A percentile compares a stretch with the other conserved stretches of the same genome.
Conservation (phyloP, 1,139 yeast genomes). For the Hansenula lynferdii region DNA sequence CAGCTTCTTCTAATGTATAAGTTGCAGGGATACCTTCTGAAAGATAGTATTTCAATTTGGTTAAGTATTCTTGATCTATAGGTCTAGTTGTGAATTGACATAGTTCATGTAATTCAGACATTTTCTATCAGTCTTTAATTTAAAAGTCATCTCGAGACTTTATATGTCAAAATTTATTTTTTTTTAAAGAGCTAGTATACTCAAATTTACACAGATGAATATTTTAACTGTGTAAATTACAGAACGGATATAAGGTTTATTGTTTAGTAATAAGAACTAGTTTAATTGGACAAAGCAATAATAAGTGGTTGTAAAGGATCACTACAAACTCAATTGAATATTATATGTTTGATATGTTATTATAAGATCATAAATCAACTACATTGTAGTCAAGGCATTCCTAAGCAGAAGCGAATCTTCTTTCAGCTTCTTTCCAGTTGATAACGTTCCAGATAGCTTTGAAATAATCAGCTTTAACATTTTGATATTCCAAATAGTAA, state of each 20-base stretch:
- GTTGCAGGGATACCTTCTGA: constrained; percentile 74
- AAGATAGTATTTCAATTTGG: constrained; percentile 40
- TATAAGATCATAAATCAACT: neutral
- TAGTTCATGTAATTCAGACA: constrained; percentile 71
- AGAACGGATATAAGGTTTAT: neutral
- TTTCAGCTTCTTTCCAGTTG: constrained; percentile 94
- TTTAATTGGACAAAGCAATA: neutral
- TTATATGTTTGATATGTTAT: neutral
- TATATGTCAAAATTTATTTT: neutral
- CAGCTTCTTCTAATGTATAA: constrained; percentile 74
- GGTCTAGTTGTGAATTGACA: constrained; percentile 58
- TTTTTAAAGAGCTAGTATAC: neutral
- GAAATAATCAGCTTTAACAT: constrained; percentile 92
- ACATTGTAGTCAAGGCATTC: too few relatives aligned
- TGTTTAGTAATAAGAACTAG: neutral
- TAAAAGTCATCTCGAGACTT: constrained; percentile 1
- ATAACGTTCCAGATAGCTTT: constrained; percentile 96
- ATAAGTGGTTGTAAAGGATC: too few relatives aligned
- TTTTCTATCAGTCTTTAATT: too few relatives aligned
- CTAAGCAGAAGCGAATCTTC: constrained; percentile 28
- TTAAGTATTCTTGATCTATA: constrained; percentile 40
- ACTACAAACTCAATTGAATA: neutral
- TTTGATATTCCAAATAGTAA: constrained; percentile 92
- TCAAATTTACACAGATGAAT: neutral
- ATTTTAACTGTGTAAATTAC: neutral